Evolutionary conservation across 441 rosid species (phyloP), one percentile per base, ranked within the genome.

Genomic region (Kokia cookei): DNA sequence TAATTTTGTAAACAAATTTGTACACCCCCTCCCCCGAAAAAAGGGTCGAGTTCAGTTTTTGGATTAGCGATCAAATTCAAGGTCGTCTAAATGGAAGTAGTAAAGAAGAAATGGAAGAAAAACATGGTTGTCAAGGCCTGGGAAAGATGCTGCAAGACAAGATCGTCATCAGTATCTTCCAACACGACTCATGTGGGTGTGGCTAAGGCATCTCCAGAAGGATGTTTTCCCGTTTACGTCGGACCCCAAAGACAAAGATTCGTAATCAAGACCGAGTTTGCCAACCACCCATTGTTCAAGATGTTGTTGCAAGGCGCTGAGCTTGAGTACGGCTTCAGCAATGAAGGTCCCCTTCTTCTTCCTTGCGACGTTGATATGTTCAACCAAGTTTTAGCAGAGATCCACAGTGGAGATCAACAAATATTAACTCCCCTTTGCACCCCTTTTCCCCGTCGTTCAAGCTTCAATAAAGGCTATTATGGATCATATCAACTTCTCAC

Each of bases 321-420:
- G 63, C 72, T 27, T 7, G 91, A 86, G 64, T 86, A 82, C 55
- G 91, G 91, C n/a, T 82, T 70, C 60, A 48, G 35, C 61, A 24
- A 67, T 14, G 85, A 82, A 22, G 93, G 93, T 61, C 93, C 93
- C 3, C 82, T 89, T 29, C 70, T 65, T 65, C 89, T 89, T 61
- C 91, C 91, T 15, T 87, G 91, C 5, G 80, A 86, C 45, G 90
- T 88, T 43, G 90, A 87, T 73, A 69, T 82, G 71, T 89, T 87
- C 80, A 76, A 72, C 24, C 84, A 80, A 74, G 86, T 82, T 50
- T 71, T 89, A 40, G 87, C 84, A 0, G 82, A 84, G 72, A 87
- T 89, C 77, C 82, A 85, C 57, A 51, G 43, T 10, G 69, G 35
- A 3, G 37, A 57, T 57, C 45, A 9, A n/a, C 78, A 76, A 12